Percentiles rank a stretch among this genome's conserved stretches.
phyloP scores from a whole-genome alignment of 371 early-diverging fungal genomes.

The Blastocladiella emersonii region DNA sequence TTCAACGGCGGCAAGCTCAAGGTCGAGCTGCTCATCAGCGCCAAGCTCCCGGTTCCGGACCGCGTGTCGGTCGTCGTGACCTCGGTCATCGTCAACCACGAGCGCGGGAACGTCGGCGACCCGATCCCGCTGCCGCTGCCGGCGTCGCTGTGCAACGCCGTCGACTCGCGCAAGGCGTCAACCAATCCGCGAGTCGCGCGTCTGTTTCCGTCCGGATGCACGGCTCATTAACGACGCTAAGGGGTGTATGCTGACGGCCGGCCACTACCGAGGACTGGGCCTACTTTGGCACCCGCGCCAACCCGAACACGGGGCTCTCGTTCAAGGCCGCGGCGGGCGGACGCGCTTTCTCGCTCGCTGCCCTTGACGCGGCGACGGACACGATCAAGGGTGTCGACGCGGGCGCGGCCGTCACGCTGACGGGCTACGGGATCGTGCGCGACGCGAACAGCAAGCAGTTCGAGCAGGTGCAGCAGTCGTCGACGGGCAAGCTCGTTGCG shows the following conservation, averaged over 20 bases:
- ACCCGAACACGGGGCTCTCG: constrained; percentile 3
- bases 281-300: constrained; percentile 1
- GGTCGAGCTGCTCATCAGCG: neutral
- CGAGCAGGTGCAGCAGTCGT: too few relatives aligned
- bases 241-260: neutral
- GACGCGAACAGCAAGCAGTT: too few relatives aligned
- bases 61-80: too few relatives aligned
- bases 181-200: neutral
- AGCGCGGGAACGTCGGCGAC: too few relatives aligned
- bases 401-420: too few relatives aligned
- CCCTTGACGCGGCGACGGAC: too few relatives aligned
- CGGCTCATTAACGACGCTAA: neutral
- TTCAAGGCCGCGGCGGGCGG: neutral
- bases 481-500: too few relatives aligned
- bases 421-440: too few relatives aligned
- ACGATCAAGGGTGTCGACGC: too few relatives aligned
- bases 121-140: too few relatives aligned
- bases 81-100: too few relatives aligned
- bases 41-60: neutral
- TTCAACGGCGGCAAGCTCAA: constrained; percentile 3
- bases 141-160: neutral
- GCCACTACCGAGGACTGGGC: constrained; percentile 5
- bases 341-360: too few relatives aligned
- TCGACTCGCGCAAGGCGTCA: neutral
- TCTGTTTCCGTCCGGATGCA: constrained; percentile 3